A percentile compares a stretch with the other conserved stretches of the same genome.
Conservation (phyloP, 2,329 filamentous ascomycete genomes). For the Calonectria honghensis region DNA sequence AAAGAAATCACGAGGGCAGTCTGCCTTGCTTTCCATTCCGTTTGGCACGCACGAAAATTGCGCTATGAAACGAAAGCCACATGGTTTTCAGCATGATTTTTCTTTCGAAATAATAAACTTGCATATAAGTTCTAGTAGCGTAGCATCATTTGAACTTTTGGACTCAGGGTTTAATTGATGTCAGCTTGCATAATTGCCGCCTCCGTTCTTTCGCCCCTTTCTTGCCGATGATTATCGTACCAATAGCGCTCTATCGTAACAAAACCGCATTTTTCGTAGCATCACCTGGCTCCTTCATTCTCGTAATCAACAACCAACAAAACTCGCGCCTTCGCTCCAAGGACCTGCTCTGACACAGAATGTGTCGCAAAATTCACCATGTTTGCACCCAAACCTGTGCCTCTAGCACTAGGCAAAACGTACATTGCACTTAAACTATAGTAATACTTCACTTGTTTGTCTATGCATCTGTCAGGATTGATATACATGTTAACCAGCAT, state of each 20-base stretch:
- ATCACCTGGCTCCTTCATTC: slow-evolving; percentile 25
- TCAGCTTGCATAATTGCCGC: slow-evolving; percentile 45
- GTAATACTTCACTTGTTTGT: background rate
- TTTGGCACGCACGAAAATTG: too few species aligned
- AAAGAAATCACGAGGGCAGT: too few species aligned
- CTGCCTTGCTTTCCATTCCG: too few species aligned
- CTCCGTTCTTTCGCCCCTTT: background rate
- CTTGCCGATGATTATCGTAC: slow-evolving; percentile 35
- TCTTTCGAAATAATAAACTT: too few species aligned
- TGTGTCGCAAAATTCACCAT: slow-evolving; percentile 36
- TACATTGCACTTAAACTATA: slow-evolving; percentile 45
- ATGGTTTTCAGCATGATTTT: too few species aligned
- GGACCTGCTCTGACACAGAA: background rate
- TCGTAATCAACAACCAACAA: slow-evolving; percentile 37
- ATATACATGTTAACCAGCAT: slow-evolving; percentile 29
- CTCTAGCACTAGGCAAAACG: slow-evolving; percentile 35
- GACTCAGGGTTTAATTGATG: background rate
- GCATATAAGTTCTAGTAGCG: too few species aligned
- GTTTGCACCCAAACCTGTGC: slow-evolving; percentile 35
- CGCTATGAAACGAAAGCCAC: too few species aligned
- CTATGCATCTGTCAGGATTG: background rate
- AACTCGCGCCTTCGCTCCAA: slow-evolving; percentile 12
- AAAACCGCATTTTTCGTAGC: slow-evolving; percentile 46
- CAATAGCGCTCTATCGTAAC: slow-evolving; percentile 40
- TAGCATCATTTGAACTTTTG: too few species aligned